A percentile compares a stretch with the other conserved stretches of the same genome.
Conservation (phyloP, 202 grass and related monocot genomes). For the Cymbopogon flexuosus region DNA sequence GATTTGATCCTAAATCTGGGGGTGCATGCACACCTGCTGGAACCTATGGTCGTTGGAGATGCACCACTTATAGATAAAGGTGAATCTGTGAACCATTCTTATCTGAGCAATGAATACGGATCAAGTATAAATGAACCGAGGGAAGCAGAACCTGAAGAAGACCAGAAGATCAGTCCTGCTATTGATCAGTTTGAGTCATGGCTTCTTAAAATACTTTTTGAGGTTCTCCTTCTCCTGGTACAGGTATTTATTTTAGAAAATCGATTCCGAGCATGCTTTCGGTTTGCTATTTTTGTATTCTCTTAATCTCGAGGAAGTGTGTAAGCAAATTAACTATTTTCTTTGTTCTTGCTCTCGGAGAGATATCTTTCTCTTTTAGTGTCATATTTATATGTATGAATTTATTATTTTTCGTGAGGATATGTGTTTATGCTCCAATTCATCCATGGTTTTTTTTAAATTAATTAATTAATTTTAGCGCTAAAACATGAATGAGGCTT, state of each 20-base stretch:
- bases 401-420: background rate
- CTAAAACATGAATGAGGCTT: background rate
- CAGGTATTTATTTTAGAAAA: conserved; percentile 54
- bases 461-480: background rate
- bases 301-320: background rate
- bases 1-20: conserved; percentile 97
- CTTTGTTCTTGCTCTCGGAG: background rate
- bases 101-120: conserved; percentile 52
- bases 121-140: conserved; percentile 44
- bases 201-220: conserved; percentile 87
- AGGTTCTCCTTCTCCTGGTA: conserved; percentile 86
- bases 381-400: background rate
- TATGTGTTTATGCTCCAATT: background rate
- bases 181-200: conserved; percentile 95
- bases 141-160: conserved; percentile 36
- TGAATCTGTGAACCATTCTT: conserved; percentile 49
- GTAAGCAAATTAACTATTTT: conserved; percentile 19
- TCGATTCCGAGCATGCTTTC: conserved; percentile 22
- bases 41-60: conserved; percentile 87
- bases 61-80: conserved; percentile 47
- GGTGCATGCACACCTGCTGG: conserved; percentile 85
- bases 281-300: conserved; percentile 13
- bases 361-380: background rate
- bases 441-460: background rate
- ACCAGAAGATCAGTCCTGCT: conserved; percentile 51